Evolutionary conservation across 176 grass and related monocot species (phyloP).

Genomic region (Lolium multiflorum): DNA sequence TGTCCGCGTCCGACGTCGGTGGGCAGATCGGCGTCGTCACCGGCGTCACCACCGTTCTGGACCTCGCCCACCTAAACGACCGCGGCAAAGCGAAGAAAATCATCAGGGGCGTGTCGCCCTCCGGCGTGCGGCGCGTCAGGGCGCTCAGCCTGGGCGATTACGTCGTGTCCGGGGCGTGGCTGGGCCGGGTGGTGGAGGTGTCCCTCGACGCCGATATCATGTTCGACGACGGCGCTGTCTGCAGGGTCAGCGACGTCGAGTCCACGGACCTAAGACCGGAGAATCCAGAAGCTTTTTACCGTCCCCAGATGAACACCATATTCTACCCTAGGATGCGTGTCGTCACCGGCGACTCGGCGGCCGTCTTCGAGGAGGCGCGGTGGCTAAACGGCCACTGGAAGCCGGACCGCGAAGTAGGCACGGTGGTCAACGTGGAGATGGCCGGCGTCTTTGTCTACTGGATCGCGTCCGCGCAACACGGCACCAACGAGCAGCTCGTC

Average conservation of each 20-base stretch:
- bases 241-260: too few species aligned
- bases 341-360: not conserved
- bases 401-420: not conserved
- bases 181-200: too few species aligned
- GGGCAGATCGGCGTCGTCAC: constrained; percentile 26
- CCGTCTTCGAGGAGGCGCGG: not conserved
- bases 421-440: not conserved
- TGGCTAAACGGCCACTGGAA: constrained; percentile 33
- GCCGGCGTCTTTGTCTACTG: constrained; percentile 29
- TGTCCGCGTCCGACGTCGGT: not conserved
- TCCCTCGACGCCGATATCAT: too few species aligned
- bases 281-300: too few species aligned
- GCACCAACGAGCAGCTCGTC: not conserved
- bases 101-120: not conserved
- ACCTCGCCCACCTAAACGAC: not conserved
- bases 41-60: not conserved
- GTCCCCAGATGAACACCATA: not conserved
- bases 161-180: not conserved
- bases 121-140: not conserved
- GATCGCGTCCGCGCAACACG: not conserved
- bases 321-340: not conserved
- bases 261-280: not conserved
- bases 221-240: too few species aligned
- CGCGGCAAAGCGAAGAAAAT: too few species aligned
- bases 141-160: constrained; percentile 19